Conservation (phyloP, 2,329 filamentous ascomycete species). For the Fusarium devonianum region DNA sequence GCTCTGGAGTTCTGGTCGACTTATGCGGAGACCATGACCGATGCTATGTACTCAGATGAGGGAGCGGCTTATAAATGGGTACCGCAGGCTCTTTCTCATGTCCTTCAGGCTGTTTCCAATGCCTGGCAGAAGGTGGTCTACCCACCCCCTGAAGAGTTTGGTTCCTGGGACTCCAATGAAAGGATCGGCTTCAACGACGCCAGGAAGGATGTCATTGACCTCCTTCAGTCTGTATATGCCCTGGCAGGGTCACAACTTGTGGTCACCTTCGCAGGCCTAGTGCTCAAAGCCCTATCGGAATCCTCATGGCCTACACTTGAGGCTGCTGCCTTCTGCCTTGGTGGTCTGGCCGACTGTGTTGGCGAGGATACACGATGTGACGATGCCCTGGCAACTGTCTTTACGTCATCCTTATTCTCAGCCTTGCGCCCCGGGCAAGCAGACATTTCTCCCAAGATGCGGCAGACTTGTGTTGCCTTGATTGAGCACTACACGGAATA, state of each 20-base stretch:
- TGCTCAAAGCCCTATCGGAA: constrained; percentile 57
- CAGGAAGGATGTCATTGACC: constrained; percentile 79
- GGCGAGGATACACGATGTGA: constrained; percentile 66
- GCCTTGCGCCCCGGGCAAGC: constrained; percentile 58
- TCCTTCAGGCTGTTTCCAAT: constrained; percentile 70
- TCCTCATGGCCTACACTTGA: constrained; percentile 67
- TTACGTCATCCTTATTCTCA: constrained; percentile 65
- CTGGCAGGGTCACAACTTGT: constrained; percentile 65
- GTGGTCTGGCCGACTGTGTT: constrained; percentile 71
- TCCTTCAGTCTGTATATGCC: constrained; percentile 75
- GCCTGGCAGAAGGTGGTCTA: constrained; percentile 75
- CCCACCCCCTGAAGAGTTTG: constrained; percentile 63
- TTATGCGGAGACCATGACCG: constrained; percentile 74
- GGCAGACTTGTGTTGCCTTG: constrained; percentile 72
- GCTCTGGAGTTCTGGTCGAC: constrained; percentile 83
- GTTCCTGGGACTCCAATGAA: constrained; percentile 74
- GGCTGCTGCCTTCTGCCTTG: constrained; percentile 68
- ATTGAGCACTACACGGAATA: constrained; percentile 79
- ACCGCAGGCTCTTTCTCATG: constrained; percentile 61
- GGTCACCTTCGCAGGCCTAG: constrained; percentile 63
- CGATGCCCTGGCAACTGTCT: constrained; percentile 65
- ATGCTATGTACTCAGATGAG: constrained; percentile 61
- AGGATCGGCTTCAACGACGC: constrained; percentile 74
- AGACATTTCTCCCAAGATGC: constrained; percentile 66
- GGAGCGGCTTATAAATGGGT: constrained; percentile 62